phyloP scores from a whole-genome alignment of 1,284 basidiomycete species.

The Termitomyces sp. region DNA sequence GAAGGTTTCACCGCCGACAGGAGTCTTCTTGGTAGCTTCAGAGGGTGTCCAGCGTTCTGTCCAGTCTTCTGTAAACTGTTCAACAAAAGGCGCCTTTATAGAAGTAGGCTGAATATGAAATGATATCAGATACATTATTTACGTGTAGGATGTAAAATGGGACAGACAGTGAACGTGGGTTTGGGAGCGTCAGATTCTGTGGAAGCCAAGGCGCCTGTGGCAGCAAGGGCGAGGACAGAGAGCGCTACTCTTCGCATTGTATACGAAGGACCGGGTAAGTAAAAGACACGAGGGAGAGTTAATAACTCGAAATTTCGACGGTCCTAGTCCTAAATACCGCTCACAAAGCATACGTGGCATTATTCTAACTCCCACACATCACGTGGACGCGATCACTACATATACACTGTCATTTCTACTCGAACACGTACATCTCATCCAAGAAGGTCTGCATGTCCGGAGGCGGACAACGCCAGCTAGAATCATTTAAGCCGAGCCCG shows the following conservation, averaged over 20 bases:
- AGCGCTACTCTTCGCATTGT: constrained; percentile 81
- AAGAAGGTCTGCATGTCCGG: constrained; percentile 84
- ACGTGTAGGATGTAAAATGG: constrained; percentile 13
- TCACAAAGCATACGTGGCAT: constrained; percentile 39
- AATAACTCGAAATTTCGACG: constrained; percentile 27
- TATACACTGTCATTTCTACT: constrained; percentile 14
- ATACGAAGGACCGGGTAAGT: constrained; percentile 60
- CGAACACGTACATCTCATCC: constrained; percentile 36
- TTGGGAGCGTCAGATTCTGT: constrained; percentile 45
- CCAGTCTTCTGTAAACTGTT: constrained; percentile 96
- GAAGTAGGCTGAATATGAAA: constrained; percentile 57
- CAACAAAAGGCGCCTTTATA: constrained; percentile 91
- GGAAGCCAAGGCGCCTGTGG: constrained; percentile 55
- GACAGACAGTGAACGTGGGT: constrained; percentile 62
- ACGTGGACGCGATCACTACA: constrained; percentile 24
- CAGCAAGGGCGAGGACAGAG: constrained; percentile 65
- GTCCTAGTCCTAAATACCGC: constrained; percentile 32
- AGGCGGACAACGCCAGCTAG: constrained; percentile 83
- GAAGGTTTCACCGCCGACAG: constrained; percentile 89
- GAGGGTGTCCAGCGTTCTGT: constrained; percentile 92
- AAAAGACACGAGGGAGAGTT: constrained; percentile 30
- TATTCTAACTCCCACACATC: constrained; percentile 26
- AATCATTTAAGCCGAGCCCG: constrained; percentile 2
- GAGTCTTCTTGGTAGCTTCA: constrained; percentile 95
- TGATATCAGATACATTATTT: constrained; percentile 11